Evolutionary conservation across 202 grass and related monocot species (phyloP).

Genomic region (Carex arenaria): DNA sequence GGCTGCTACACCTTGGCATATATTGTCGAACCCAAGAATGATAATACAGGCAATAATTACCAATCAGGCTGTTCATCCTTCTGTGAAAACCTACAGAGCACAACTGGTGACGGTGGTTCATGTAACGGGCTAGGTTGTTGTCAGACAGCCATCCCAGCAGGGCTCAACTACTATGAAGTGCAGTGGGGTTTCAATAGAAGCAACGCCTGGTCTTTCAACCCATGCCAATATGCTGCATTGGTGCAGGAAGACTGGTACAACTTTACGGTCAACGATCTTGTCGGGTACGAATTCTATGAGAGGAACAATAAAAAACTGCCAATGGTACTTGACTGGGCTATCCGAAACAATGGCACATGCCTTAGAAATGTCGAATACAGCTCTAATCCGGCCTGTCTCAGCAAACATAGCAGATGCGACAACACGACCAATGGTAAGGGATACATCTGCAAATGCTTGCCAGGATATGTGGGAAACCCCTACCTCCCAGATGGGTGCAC

Average conservation of each 20-base stretch:
- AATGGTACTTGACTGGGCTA: slow-evolving; percentile 44
- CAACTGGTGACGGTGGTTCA: background rate
- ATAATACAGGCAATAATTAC: background rate
- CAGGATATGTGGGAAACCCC: no score
- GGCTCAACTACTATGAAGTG: background rate
- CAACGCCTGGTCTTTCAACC: slow-evolving; percentile 16
- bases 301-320: slow-evolving; percentile 20
- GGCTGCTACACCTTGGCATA: slow-evolving; percentile 36
- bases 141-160: slow-evolving; percentile 24
- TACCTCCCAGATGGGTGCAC: no score
- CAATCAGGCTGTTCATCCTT: slow-evolving; percentile 30
- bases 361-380: no score
- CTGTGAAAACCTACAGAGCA: slow-evolving; percentile 20
- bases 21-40: background rate
- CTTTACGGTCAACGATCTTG: slow-evolving; percentile 32
- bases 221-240: slow-evolving; percentile 44
- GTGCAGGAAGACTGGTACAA: slow-evolving; percentile 24
- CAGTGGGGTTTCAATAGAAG: background rate
- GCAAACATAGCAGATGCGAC: no score
- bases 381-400: no score
- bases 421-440: no score
- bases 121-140: slow-evolving; percentile 64
- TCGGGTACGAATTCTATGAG: background rate
- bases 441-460: no score
- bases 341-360: slow-evolving; percentile 8